A percentile compares a stretch with the other conserved stretches of the same genome.
Evolutionary conservation across 139 green algal genomes (phyloP).

Genomic region (Eudorina sp.): DNA sequence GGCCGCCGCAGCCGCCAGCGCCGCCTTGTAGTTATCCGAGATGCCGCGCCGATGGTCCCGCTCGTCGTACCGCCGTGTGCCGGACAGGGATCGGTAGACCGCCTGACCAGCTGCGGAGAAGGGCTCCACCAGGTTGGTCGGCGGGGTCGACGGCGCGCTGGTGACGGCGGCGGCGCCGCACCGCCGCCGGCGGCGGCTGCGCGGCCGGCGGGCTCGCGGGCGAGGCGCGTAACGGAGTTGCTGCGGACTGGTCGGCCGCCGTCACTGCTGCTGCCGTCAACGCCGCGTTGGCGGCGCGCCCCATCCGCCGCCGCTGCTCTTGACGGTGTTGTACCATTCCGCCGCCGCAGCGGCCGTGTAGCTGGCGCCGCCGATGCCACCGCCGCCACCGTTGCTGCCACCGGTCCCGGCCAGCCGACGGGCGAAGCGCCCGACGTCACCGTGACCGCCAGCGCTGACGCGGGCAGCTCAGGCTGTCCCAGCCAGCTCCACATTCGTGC

Average conservation of each 20-base stretch:
- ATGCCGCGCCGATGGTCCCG: neutral
- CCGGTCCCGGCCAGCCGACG: no score
- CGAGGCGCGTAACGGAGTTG: neutral
- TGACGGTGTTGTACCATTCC: neutral
- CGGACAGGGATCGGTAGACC: neutral
- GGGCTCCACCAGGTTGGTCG: neutral
- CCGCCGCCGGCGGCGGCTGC: neutral
- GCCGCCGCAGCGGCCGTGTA: no score
- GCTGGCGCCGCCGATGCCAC: no score
- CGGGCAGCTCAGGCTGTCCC: no score
- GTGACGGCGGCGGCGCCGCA: neutral
- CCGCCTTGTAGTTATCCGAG: neutral
- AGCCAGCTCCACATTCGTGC: no score
- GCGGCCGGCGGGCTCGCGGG: no score
- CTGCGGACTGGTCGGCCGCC: neutral
- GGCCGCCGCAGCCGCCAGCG: neutral
- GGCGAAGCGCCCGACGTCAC: no score
- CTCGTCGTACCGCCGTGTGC: neutral
- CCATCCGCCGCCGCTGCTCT: neutral
- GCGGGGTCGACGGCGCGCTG: neutral
- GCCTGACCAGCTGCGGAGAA: constrained; percentile 13
- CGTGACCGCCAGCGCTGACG: no score
- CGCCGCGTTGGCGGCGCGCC: neutral
- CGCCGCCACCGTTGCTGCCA: no score
- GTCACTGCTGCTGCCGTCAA: neutral